A percentile compares a stretch with the other conserved stretches of the same genome.
phyloP scores from a whole-genome alignment of 23 red algal genomes.

The Gracilaria gracilis region DNA sequence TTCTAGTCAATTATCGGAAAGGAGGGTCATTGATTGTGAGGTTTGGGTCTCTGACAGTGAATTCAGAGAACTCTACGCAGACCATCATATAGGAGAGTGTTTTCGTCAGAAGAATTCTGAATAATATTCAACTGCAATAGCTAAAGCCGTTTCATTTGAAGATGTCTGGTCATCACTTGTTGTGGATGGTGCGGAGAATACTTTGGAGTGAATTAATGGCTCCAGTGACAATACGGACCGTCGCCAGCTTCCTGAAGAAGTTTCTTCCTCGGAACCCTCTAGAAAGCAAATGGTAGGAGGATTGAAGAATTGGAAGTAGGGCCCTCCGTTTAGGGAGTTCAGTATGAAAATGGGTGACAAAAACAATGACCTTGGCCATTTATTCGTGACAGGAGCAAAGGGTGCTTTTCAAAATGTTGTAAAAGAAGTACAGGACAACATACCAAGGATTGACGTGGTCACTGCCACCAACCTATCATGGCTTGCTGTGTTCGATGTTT shows the following conservation, averaged over 20 bases:
- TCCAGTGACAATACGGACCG: background rate
- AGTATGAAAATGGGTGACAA: background rate
- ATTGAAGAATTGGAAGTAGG: background rate
- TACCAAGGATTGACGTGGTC: background rate
- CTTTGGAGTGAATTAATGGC: background rate
- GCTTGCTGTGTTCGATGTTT: conserved; percentile 11
- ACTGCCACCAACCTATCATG: background rate
- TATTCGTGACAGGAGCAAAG: conserved; percentile 19
- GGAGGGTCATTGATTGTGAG: no score
- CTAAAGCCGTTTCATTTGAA: background rate
- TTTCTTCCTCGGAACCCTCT: no score
- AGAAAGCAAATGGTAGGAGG: background rate
- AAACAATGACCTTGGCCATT: background rate
- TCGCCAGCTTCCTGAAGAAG: background rate
- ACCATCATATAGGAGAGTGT: background rate
- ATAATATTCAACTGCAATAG: background rate
- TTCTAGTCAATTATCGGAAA: no score
- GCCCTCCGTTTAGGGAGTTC: background rate
- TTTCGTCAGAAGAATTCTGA: background rate
- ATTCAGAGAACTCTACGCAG: background rate
- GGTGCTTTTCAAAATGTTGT: background rate
- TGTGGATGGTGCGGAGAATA: background rate
- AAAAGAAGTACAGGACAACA: background rate
- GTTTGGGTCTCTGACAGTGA: background rate
- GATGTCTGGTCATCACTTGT: background rate